phyloP scores from a whole-genome alignment of 176 grass and related monocot species.

The Poa annua region DNA sequence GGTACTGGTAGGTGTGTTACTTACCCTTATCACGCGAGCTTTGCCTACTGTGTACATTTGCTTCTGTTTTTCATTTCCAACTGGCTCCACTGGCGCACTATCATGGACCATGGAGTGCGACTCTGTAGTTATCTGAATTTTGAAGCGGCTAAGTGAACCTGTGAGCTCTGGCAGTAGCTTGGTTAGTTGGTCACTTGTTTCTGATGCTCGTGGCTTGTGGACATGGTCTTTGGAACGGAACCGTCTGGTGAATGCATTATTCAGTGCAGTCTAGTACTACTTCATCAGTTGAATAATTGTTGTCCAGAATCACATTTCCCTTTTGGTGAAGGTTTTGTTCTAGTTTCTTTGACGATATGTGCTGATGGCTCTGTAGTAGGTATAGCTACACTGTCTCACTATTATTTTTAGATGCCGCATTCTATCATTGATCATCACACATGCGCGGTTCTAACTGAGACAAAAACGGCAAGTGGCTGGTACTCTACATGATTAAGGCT shows the following conservation, averaged over 20 bases:
- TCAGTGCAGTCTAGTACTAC: background rate
- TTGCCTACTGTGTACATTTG: background rate
- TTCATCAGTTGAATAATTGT: background rate
- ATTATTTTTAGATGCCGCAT: background rate
- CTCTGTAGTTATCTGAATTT: background rate
- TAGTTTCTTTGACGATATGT: too few species aligned
- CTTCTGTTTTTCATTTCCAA: background rate
- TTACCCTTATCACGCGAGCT: background rate
- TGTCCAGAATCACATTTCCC: background rate
- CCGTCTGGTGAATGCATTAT: background rate
- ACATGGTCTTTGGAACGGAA: background rate
- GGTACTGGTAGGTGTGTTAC: too few species aligned
- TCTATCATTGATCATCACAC: background rate
- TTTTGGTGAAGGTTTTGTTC: background rate
- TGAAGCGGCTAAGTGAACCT: background rate
- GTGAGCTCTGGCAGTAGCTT: background rate
- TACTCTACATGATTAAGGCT: background rate
- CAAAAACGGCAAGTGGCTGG: background rate
- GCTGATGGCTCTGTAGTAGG: too few species aligned
- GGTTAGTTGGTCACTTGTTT: background rate
- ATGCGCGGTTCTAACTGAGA: background rate
- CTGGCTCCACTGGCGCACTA: background rate
- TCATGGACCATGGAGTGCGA: background rate
- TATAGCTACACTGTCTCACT: background rate
- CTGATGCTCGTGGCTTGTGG: background rate